Evolutionary conservation across 345 rosid species (phyloP).

Genomic region (Raphanus raphanistrum): DNA sequence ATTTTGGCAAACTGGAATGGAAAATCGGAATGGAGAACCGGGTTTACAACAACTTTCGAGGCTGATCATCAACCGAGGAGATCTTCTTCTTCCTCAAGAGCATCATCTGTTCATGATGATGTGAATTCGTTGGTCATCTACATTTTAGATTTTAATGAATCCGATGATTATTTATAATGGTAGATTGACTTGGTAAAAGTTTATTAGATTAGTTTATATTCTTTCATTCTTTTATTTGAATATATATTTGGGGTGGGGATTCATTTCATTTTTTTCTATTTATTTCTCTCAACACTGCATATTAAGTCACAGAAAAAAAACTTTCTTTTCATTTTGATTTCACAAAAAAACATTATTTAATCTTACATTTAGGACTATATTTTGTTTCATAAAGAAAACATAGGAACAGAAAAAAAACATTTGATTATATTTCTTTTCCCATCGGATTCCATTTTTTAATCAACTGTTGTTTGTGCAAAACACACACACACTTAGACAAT

Average conservation of each 20-base stretch:
- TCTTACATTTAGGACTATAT: not conserved
- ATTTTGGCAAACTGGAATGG: conserved; percentile 38
- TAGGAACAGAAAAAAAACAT: not conserved
- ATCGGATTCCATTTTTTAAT: conserved; percentile 70
- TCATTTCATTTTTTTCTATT: conserved; percentile 18
- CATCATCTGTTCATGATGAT: conserved; percentile 42
- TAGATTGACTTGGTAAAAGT: conserved; percentile 43
- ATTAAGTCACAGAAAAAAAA: conserved; percentile 22
- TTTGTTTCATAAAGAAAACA: not conserved
- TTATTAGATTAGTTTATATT: conserved; percentile 47
- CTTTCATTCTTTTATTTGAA: conserved; percentile 68
- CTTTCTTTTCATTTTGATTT: conserved; percentile 2
- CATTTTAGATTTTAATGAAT: conserved; percentile 55
- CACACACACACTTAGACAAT: conserved; percentile 26
- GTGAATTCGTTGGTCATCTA: conserved; percentile 48
- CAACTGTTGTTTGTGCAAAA: conserved; percentile 21
- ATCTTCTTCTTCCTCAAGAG: conserved; percentile 37
- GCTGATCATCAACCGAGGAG: conserved; percentile 43
- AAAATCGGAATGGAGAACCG: conserved; percentile 45
- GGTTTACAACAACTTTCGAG: conserved; percentile 34
- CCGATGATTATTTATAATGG: conserved; percentile 80
- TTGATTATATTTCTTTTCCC: conserved; percentile 38
- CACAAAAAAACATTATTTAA: conserved; percentile 3
- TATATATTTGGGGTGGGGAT: conserved; percentile 1
- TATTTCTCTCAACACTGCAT: conserved; percentile 11